Conservation (phyloP, 2,329 filamentous ascomycete species). For the Chalaropsis ovoidea region DNA sequence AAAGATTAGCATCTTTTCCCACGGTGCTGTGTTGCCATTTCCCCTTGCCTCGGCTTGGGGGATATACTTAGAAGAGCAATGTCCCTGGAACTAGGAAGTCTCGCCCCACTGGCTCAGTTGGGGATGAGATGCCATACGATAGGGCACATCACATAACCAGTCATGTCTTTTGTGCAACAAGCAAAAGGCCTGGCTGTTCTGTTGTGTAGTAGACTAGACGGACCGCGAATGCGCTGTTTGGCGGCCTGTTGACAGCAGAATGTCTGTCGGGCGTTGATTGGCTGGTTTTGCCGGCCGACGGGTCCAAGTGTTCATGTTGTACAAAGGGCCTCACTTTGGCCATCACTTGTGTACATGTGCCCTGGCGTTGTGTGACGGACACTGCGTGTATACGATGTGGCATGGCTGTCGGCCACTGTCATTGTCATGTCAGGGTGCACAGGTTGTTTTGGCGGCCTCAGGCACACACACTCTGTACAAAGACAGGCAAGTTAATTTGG, state of each 20-base stretch:
- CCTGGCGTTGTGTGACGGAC: neutral
- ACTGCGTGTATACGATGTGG: too few species aligned
- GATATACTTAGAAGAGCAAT: constrained; percentile 26
- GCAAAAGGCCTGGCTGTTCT: too few species aligned
- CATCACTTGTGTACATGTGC: neutral
- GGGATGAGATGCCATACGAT: constrained; percentile 26
- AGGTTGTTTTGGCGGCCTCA: neutral
- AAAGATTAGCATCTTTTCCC: constrained; percentile 15
- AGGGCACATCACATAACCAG: constrained; percentile 23
- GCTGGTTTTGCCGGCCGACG: too few species aligned
- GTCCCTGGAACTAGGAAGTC: constrained; percentile 26
- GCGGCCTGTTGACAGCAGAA: too few species aligned
- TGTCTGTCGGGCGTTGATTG: too few species aligned
- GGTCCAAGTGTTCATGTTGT: neutral
- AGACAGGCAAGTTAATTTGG: too few species aligned
- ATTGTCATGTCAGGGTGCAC: too few species aligned
- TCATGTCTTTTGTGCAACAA: neutral
- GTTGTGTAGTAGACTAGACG: neutral
- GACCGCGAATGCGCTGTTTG: too few species aligned
- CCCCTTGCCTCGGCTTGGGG: constrained; percentile 22
- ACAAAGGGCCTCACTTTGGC: constrained; percentile 1
- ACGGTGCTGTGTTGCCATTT: constrained; percentile 26
- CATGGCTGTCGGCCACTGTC: too few species aligned
- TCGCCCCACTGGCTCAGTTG: constrained; percentile 24
- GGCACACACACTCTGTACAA: too few species aligned